phyloP scores from a whole-genome alignment of 176 grass and related monocot genomes.

The Areca catechu region DNA sequence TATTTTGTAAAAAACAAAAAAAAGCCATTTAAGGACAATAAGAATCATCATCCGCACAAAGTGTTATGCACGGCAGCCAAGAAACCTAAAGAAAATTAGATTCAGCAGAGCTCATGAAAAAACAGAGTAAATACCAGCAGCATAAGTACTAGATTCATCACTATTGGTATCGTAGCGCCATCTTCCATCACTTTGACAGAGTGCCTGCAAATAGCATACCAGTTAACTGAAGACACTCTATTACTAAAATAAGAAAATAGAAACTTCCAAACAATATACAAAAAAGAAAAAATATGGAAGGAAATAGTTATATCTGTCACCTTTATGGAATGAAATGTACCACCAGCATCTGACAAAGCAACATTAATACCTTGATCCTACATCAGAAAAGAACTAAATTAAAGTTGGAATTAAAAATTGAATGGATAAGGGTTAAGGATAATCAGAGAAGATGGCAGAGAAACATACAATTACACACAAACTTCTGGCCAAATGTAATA shows the following conservation, averaged over 20 bases:
- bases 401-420: too few species aligned
- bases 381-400: not conserved
- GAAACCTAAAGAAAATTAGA: too few species aligned
- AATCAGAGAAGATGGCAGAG: too few species aligned
- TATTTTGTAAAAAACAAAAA: too few species aligned
- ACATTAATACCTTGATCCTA: constrained; percentile 58
- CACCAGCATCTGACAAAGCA: constrained; percentile 51
- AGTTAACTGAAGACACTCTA: not conserved
- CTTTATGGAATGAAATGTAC: constrained; percentile 89
- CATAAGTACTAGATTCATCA: constrained; percentile 85
- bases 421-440: too few species aligned
- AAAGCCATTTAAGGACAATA: too few species aligned
- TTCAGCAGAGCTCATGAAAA: not conserved
- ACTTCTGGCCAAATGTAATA: too few species aligned
- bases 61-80: too few species aligned
- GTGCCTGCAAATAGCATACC: constrained; percentile 42
- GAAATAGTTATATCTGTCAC: constrained; percentile 17
- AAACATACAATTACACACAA: too few species aligned
- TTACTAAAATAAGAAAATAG: too few species aligned
- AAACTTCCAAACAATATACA: too few species aligned
- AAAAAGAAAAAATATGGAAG: constrained; percentile 4
- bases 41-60: too few species aligned
- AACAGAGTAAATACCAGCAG: constrained; percentile 54
- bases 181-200: constrained; percentile 88
- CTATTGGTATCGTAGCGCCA: constrained; percentile 86